Base-by-base conservation (phyloP, 106 monocot genomes). In the Dendrobium nobile region DNA sequence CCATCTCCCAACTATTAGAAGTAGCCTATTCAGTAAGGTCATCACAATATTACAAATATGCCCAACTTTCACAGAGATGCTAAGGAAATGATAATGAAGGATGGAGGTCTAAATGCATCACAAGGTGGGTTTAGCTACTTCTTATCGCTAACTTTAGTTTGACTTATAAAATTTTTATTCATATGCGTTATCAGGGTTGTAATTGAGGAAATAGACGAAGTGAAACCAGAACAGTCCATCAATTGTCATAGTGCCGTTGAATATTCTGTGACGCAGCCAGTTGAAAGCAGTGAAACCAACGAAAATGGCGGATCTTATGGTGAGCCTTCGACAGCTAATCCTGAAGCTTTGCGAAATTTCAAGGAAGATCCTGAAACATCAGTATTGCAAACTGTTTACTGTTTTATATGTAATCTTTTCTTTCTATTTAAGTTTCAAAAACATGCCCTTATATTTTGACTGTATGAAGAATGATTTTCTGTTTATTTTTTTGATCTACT, bases 191-290 rank as follows among this genome's bases (percentile, higher is more conserved):
- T 44, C 78, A 93, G 93, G 77, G 17, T 95, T 37, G 83, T 91
- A 67, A 93, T 98, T 83, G 97, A 98, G 87, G 94, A 98, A 86
- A 89, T 94, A 45, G 75, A 79, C 24, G 97, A 92, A 78, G 89
- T 17, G 91, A 84, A 20, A 41, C 67, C 22, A 17, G n/a, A 44
- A 41, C 82, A 31, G 27, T 51, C 67, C 85, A 88, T 79, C 87
- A 79, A 79, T 28, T 67, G 22, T 47, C 54, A 80, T 54, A 33
- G 47, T 81, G 74, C 85, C 58, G 75, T 47, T 37, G 84, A 83
- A 59, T 81, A 83, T 79, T 47, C 80, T 68, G 77, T 84, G 41
- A 85, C 82, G 19, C 79, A 84, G 54, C 80, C 89, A 33, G 56
- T 37, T 67, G 85, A 93, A 81, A 68, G 20, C 79, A 77, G 75